Evolutionary conservation across 768 basidiomycete species (phyloP), one percentile per base, ranked within the genome.

Genomic region (Boletus reticuloceps): DNA sequence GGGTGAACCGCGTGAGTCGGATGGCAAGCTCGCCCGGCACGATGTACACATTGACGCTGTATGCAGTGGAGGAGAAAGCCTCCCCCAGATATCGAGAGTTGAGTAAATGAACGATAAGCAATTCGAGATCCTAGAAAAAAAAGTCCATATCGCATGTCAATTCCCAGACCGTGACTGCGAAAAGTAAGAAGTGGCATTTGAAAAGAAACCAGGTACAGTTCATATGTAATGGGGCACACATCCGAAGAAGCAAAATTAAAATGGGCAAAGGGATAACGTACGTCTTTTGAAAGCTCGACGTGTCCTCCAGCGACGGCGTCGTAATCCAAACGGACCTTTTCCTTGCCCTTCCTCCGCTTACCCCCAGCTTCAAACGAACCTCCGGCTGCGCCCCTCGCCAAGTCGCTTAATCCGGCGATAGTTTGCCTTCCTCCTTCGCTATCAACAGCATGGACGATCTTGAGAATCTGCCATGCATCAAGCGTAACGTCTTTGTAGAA

Each of bases 401-500:
- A 70, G 38, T 82, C 81, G 10, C 77, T 79, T n/a, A 95, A 69
- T 58, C 79, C 80, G 1, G 74, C 75, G 20, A 95, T 69, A 0
- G 95, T 95, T 36, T 88, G 71, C 27, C 83, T 78, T 0, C 84
- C 85, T 3, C 80, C 78, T 38, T 74, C 67, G 6, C 65, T 55
- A 47, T 72, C 59, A 17, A 90, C 76, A 13, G 74, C 76, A 2
- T 80, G 71, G 5, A 81, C 69, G 39, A 92, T 79, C 61, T 82
- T 82, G 46, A 94, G 73, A 7, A 91, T 73, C 68, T 88, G 84
- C 91, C 94, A 96, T 9, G 89, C 81, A 49, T 86, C 82, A 6
- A 85, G 55, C 2, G 93, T 90, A 31, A 88, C 86, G 63, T 95
- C 89, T 50, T 75, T 74, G 19, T 75, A 72, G 6, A 80, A 75